Evolutionary conservation across 441 rosid genomes (phyloP).

Genomic region (Adansonia grandidieri): DNA sequence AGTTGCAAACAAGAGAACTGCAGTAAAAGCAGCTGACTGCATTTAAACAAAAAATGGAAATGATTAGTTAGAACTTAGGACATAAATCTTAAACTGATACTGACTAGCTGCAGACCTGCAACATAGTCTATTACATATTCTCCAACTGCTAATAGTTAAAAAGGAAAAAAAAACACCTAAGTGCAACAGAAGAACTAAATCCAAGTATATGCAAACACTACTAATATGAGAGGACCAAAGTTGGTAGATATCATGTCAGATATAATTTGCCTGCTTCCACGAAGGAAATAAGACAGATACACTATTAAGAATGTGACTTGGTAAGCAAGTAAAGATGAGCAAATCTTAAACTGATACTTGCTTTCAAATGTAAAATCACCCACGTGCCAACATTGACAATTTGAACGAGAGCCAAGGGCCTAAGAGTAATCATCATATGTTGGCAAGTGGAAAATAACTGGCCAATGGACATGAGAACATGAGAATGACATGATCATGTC

Average conservation of each 20-base stretch:
- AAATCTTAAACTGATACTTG: no score
- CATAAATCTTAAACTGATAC: slow-evolving; percentile 7
- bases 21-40: slow-evolving; percentile 88
- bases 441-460: slow-evolving; percentile 22
- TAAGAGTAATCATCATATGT: background rate
- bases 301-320: no score
- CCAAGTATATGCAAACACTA: background rate
- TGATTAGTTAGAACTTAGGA: slow-evolving; percentile 2
- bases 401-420: slow-evolving; percentile 11
- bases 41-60: slow-evolving; percentile 32
- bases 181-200: background rate
- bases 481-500: background rate
- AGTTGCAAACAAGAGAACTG: slow-evolving; percentile 65
- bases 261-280: background rate
- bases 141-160: background rate
- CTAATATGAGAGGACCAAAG: background rate
- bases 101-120: background rate
- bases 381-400: background rate
- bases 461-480: background rate
- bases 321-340: no score
- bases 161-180: no score
- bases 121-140: background rate
- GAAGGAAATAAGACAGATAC: background rate
- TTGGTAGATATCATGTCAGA: background rate
- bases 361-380: slow-evolving; percentile 1